Base-by-base conservation (phyloP, 805 yeast genomes). In the Spathaspora gorwiae region DNA sequence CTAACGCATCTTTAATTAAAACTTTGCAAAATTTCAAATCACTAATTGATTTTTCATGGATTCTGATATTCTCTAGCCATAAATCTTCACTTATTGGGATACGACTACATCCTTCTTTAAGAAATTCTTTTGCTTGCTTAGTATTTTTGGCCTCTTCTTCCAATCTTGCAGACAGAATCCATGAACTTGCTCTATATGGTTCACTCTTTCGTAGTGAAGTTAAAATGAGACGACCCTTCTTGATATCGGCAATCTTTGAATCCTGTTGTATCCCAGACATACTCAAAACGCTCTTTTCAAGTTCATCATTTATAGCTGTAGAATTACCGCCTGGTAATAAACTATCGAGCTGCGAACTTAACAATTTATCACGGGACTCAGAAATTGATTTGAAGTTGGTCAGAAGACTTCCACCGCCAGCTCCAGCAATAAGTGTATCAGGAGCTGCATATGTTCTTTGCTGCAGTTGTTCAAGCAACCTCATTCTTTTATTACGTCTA, bases 91-190 rank as follows among this genome's bases (percentile, higher is more conserved):
- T 78, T 35, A 66, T 68, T 0, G 90, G 87, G 51, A 90, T 80
- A 37, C 68, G 68, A 5, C 66, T 69, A 55, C 96, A 86, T 1
- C 96, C 99, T 57, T 87, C 80, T n/a, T 70, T 71, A 6, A 90
- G 83, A 12, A 86, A 49, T 19, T 64, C 64, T 43, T 76, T 75
- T 0, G 98, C 97, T 11, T 62, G 62, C 5, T 65, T 65, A 44
- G 70, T 68, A 42, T 80, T 81, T 37, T 73, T 73, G 1, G 83
- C 84, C 38, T 74, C 76, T 51, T 79, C 84, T 57, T 92, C 98
- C 8, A 89, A 59, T 39, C 88, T 65, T 0, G 96, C 95, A 40
- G 89, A 79, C 0, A 95, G 88, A 19, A 92, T 85, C 96, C 96
- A 92, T 5, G 85, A 87, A 40, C 78, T 78, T 0, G 95, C 78